Evolutionary conservation across 192 early-diverging fungal species (phyloP).

Genomic region (Backusella sp.): DNA sequence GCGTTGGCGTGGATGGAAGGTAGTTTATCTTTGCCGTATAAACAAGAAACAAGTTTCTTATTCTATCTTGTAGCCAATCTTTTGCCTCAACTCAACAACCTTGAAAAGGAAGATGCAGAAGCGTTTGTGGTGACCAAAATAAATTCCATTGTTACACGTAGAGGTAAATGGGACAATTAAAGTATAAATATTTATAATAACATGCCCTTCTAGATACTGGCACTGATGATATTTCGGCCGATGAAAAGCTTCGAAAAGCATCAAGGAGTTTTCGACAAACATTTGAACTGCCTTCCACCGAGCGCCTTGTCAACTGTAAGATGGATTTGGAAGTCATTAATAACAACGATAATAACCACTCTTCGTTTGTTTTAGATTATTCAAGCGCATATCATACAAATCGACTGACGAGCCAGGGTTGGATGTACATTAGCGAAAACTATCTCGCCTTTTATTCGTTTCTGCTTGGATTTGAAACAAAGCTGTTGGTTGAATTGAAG

Average conservation of each 20-base stretch:
- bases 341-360: too few relatives aligned
- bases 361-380: slow-evolving; percentile 68
- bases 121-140: slow-evolving; percentile 94
- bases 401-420: slow-evolving; percentile 68
- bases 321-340: too few relatives aligned
- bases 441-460: slow-evolving; percentile 96
- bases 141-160: slow-evolving; percentile 83
- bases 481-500: slow-evolving; percentile 87
- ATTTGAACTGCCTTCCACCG: slow-evolving; percentile 77
- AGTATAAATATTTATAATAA: background rate
- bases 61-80: slow-evolving; percentile 60
- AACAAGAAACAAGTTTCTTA: background rate
- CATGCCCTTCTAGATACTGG: slow-evolving; percentile 50
- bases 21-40: background rate
- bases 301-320: slow-evolving; percentile 89
- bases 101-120: slow-evolving; percentile 81
- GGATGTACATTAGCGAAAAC: slow-evolving; percentile 95
- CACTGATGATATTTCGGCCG: slow-evolving; percentile 76
- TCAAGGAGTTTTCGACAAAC: slow-evolving; percentile 88
- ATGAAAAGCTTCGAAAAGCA: slow-evolving; percentile 87
- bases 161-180: slow-evolving; percentile 48
- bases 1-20: slow-evolving; percentile 89
- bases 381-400: slow-evolving; percentile 84
- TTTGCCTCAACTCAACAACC: slow-evolving; percentile 56
- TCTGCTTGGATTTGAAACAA: slow-evolving; percentile 91